Evolutionary conservation across 805 yeast species (phyloP), one percentile per base, ranked within the genome.

Genomic region (Tetrapisispora namnaoensis): DNA sequence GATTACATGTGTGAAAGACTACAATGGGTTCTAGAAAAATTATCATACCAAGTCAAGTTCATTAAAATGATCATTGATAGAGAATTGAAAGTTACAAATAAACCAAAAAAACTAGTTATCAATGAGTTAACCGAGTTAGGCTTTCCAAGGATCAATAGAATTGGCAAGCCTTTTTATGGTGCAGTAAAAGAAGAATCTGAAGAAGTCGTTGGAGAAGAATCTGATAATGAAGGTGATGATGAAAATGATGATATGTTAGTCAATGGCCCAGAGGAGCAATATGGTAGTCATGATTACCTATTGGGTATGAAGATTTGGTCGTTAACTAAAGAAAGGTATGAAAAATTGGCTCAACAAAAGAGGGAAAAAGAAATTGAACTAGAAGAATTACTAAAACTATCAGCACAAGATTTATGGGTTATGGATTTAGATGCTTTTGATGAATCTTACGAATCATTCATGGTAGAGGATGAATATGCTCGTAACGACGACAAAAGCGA

Each of bases 291-390:
- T 66, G 98, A 93, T 60, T 93, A 93, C 58, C 73, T 93, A 53
- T 73, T 93, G 47, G 95, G 93, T 47, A 86, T 93, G 96, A 79
- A 89, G 35, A 82, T 93, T 54, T 88, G 96, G 93, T 84, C 96
- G 37, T 77, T 93, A 61, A 91, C 99, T 0, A 76, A 75, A 50
- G 99, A 93, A 68, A 78, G 93, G 57, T 93, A 90, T 62, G 90
- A 87, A 59, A 82, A 78, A 55, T 71, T 93, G 55, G 70, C 89
- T 58, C 74, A 75, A 47, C 95, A 90, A 62, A 76, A 79, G 52
- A 86, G 80, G 49, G 82, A 72, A 24, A 83, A 82, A 59, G 91
- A 88, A 62, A 71, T 65, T 13, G 95, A 86, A 61, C 74, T 91
- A 57, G 82, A 79, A 42, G 63, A 60, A 0, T 72, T 93, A 55